Percentiles rank a stretch among this genome's conserved stretches.
phyloP scores from a whole-genome alignment of 495 filamentous ascomycete species.

The Margaritispora aquatica region DNA sequence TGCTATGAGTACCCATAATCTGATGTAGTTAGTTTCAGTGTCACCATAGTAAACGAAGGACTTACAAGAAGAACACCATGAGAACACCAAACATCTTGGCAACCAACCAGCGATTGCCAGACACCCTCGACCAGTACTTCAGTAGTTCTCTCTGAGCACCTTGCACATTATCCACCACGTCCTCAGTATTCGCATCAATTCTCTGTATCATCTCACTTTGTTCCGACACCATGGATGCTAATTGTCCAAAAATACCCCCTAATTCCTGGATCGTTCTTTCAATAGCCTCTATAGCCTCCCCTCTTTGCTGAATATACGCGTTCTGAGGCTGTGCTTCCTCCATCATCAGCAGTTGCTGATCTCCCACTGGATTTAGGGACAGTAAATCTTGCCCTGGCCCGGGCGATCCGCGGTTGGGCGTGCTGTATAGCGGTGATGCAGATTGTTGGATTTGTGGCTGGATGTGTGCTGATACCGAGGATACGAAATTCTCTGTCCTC shows the following conservation, averaged over 20 bases:
- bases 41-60: not conserved
- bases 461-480: conserved; percentile 71
- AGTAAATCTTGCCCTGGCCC: conserved; percentile 64
- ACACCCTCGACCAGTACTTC: conserved; percentile 94
- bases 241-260: conserved; percentile 91
- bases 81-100: conserved; percentile 97
- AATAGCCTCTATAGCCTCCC: conserved; percentile 94
- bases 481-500: conserved; percentile 93
- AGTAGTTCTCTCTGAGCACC: conserved; percentile 90
- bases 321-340: conserved; percentile 85
- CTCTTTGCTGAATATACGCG: conserved; percentile 85
- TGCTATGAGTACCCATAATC: conserved; percentile 27
- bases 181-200: conserved; percentile 92
- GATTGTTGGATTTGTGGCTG: conserved; percentile 52
- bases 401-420: conserved; percentile 57
- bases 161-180: conserved; percentile 95
- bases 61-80: conserved; percentile 51
- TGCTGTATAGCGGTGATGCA: conserved; percentile 80
- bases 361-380: conserved; percentile 78
- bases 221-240: conserved; percentile 96
- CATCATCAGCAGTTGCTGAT: conserved; percentile 90
- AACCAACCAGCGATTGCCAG: conserved; percentile 91
- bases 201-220: conserved; percentile 92
- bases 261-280: conserved; percentile 92
- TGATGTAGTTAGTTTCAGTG: conserved; percentile 10